Conservation (phyloP, 106 monocot genomes). For the Posidonia australis region DNA sequence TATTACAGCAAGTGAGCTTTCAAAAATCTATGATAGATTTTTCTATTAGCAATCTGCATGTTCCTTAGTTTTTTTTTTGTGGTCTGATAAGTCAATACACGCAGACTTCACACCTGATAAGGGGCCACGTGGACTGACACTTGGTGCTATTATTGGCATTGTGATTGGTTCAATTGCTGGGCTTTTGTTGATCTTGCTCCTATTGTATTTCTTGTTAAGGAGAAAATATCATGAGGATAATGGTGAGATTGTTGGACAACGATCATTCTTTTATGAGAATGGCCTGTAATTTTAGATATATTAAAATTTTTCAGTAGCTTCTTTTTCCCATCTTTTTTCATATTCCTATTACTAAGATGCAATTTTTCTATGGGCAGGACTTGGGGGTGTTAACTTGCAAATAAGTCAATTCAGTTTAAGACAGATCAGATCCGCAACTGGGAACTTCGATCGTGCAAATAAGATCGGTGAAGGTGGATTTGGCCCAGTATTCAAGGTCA, state of each 20-base stretch:
- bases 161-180: slow-evolving; percentile 1
- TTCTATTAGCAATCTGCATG: too few relatives aligned
- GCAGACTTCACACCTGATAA: background rate
- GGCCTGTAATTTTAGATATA: too few relatives aligned
- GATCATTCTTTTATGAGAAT: too few relatives aligned
- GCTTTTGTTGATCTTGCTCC: slow-evolving; percentile 6
- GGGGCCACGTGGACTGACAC: background rate
- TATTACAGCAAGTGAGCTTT: slow-evolving; percentile 28
- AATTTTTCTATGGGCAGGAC: slow-evolving; percentile 4
- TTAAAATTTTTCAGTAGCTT: background rate
- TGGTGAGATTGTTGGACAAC: background rate
- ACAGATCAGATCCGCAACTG: too few relatives aligned
- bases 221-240: background rate
- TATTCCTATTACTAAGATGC: background rate
- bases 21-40: background rate
- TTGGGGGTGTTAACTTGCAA: slow-evolving; percentile 6
- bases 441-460: too few relatives aligned
- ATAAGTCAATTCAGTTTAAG: slow-evolving; percentile 8
- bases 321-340: background rate
- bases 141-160: slow-evolving; percentile 13
- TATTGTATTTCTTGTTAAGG: slow-evolving; percentile 4
- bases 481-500: too few relatives aligned
- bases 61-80: too few relatives aligned
- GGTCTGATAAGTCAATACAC: too few relatives aligned
- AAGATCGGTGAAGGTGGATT: too few relatives aligned